Percentiles rank a stretch among this genome's conserved stretches.
Evolutionary conservation across 495 filamentous ascomycete genomes (phyloP).

Genomic region (Penicillium cinerascens): DNA sequence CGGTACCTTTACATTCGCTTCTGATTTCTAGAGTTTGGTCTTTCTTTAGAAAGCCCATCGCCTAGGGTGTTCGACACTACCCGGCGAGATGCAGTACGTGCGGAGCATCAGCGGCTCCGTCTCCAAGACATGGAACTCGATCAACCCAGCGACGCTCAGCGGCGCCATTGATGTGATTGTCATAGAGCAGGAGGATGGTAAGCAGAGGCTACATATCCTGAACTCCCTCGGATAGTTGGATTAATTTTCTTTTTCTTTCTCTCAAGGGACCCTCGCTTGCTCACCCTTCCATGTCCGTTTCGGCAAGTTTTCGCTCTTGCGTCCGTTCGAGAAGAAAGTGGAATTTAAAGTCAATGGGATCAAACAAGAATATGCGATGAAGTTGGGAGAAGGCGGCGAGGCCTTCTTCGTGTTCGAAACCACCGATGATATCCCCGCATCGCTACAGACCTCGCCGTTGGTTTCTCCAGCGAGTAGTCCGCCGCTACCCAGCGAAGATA

Average conservation of each 20-base stretch:
- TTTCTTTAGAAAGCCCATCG: conserved; percentile 4
- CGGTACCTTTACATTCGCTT: not conserved
- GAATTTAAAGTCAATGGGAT: conserved; percentile 93
- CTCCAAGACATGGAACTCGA: conserved; percentile 98
- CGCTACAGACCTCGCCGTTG: conserved; percentile 88
- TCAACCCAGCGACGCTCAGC: conserved; percentile 95
- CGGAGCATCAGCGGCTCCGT: conserved; percentile 92
- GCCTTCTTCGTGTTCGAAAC: conserved; percentile 99
- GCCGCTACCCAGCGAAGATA: conserved; percentile 52
- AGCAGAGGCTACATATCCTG: conserved; percentile 4
- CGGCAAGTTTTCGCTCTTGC: conserved; percentile 93
- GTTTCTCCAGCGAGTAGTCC: conserved; percentile 85
- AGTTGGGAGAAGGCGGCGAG: conserved; percentile 94
- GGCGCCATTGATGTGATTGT: conserved; percentile 99
- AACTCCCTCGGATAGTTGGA: not conserved
- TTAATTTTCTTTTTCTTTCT: conserved; percentile 6
- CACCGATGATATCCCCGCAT: conserved; percentile 78
- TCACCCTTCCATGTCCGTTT: conserved; percentile 99
- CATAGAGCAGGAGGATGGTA: conserved; percentile 93
- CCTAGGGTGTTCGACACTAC: conserved; percentile 18
- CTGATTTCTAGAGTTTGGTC: not conserved
- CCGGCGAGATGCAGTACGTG: conserved; percentile 87
- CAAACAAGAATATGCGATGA: conserved; percentile 95
- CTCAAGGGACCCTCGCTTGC: conserved; percentile 67
- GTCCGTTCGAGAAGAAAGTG: conserved; percentile 97